Evolutionary conservation across 495 filamentous ascomycete genomes (phyloP).

Genomic region (Podospora conica): DNA sequence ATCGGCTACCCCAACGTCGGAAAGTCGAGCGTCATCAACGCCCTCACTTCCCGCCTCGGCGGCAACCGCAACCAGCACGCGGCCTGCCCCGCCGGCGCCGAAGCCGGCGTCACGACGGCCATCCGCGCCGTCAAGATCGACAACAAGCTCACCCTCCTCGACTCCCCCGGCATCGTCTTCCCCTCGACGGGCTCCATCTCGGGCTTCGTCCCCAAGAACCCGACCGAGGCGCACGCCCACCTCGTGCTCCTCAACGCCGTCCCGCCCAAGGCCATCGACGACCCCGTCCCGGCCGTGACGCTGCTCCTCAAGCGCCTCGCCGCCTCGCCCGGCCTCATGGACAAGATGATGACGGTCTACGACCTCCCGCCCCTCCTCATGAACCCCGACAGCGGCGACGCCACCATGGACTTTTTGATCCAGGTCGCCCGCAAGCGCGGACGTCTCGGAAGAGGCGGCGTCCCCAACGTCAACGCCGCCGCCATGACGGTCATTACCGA

Average conservation of each 20-base stretch:
- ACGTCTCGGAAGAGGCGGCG: conserved; percentile 77
- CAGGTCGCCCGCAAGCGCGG: conserved; percentile 92
- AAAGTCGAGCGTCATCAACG: conserved; percentile 96
- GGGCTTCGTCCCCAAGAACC: conserved; percentile 48
- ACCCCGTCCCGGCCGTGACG: conserved; percentile 78
- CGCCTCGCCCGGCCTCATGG: conserved; percentile 59
- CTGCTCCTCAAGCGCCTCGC: conserved; percentile 75
- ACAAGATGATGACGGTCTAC: conserved; percentile 76
- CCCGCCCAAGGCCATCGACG: conserved; percentile 87
- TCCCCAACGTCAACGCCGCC: conserved; percentile 81
- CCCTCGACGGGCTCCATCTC: conserved; percentile 45
- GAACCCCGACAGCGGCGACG: conserved; percentile 53
- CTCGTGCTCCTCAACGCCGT: conserved; percentile 85
- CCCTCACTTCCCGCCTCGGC: conserved; percentile 74
- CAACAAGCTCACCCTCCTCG: conserved; percentile 87
- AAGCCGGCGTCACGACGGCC: conserved; percentile 87
- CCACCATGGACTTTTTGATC: conserved; percentile 86
- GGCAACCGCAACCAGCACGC: conserved; percentile 48
- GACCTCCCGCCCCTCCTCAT: conserved; percentile 70
- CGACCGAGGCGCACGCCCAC: conserved; percentile 72
- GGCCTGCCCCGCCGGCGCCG: conserved; percentile 83
- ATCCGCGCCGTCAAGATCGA: conserved; percentile 89
- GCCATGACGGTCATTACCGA: conserved; percentile 91
- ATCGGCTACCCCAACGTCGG: conserved; percentile 97
- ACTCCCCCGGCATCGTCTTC: conserved; percentile 95